Evolutionary conservation across 2,329 filamentous ascomycete genomes (phyloP).

Genomic region (Canariomyces notabilis): DNA sequence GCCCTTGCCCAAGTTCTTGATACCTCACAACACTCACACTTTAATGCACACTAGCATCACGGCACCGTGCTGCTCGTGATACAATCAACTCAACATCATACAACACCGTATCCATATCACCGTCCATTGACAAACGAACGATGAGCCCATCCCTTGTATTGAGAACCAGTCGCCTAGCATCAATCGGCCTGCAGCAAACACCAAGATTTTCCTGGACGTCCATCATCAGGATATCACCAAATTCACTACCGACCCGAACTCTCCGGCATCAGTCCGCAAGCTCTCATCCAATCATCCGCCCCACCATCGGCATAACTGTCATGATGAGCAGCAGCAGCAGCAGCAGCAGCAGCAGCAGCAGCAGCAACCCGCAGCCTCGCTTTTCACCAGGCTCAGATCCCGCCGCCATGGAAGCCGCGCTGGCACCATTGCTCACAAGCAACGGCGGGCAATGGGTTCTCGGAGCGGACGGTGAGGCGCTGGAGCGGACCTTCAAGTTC

Average conservation of each 20-base stretch:
- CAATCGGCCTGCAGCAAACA: neutral
- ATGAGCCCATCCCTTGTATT: constrained; percentile 3
- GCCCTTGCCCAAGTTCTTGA: too few relatives aligned
- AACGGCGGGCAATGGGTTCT: constrained; percentile 46
- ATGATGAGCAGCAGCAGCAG: constrained; percentile 2
- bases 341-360: too few relatives aligned
- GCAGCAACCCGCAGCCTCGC: constrained; percentile 15
- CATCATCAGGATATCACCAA: neutral
- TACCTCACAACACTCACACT: too few relatives aligned
- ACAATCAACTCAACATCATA: neutral
- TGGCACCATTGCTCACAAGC: constrained; percentile 33
- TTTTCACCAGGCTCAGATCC: constrained; percentile 46
- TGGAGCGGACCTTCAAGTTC: constrained; percentile 59
- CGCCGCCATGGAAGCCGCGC: constrained; percentile 30
- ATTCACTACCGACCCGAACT: neutral
- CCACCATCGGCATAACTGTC: neutral
- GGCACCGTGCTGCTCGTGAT: too few relatives aligned
- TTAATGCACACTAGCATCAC: too few relatives aligned
- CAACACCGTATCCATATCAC: neutral
- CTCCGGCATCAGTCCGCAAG: neutral
- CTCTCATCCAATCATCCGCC: neutral
- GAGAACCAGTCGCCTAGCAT: neutral
- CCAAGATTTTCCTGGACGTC: too few relatives aligned
- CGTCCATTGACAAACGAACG: neutral
- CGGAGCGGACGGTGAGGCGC: constrained; percentile 44